A percentile compares a stretch with the other conserved stretches of the same genome.
These are phyloP conservation scores for Picea abies DNA, from an alignment of 83 land plant genomes.

Conservation along the genomic window DNA sequence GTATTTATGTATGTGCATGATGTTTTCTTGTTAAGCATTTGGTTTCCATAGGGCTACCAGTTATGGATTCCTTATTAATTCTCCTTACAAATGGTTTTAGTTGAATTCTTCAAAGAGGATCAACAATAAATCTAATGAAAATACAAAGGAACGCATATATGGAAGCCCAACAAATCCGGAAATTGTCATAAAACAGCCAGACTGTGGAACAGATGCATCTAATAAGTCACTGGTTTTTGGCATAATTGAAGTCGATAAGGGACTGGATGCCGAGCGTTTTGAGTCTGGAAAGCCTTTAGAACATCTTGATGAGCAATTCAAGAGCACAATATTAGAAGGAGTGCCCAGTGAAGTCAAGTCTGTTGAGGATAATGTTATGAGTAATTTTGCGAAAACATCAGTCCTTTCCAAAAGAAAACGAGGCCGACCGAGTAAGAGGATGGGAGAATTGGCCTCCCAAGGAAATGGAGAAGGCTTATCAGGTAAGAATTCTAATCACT, in stretches of 20 bases:
- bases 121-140: neutral
- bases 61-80: neutral
- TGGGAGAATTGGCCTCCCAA: neutral
- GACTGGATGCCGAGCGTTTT: no score
- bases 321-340: neutral
- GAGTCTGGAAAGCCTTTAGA: neutral
- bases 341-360: neutral
- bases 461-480: neutral
- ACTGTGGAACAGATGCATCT: neutral
- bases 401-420: neutral
- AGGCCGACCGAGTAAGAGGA: constrained; percentile 6
- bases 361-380: neutral
- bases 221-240: neutral
- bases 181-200: neutral
- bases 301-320: neutral
- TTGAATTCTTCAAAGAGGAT: neutral
- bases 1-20: neutral
- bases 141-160: neutral
- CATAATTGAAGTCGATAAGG: neutral
- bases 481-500: neutral
- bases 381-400: neutral
- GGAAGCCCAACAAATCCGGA: neutral
- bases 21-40: neutral
- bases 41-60: neutral
- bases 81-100: neutral